Evolutionary conservation across 2,329 filamentous ascomycete genomes (phyloP), one percentile per base, ranked within the genome.

Genomic region (Ciborinia camelliae): DNA sequence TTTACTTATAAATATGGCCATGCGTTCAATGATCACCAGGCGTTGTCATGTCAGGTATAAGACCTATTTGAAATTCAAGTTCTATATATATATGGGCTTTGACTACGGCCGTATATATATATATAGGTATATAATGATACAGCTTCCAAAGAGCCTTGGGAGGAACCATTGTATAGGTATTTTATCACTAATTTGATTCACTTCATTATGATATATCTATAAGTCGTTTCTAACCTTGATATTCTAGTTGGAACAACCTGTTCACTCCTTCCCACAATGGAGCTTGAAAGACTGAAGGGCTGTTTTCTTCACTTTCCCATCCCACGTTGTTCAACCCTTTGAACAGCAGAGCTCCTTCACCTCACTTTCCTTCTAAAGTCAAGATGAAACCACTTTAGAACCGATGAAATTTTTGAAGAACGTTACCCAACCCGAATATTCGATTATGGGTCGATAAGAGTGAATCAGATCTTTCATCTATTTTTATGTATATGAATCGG

Each of bases 1-100:
- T 73, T 66, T 72, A 73, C 65, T 70, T 54, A 39, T 74, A 67
- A 70, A 71, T 61, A 68, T 66, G 55, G 43, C 53, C 59, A 32
- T 41, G 9, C 26, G 30, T 12, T 35, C 18, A 59, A 18, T 37
- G 32, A 28, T 15, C 20, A 30, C 54, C n/a, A 39, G 45, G 45
- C 18, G 39, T 37, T 52, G 18, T 39, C n/a, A 7, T 51, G 43
- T 37, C 8, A 52, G 45, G 58, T 61, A 52, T 51, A 35, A 52
- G 23, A 28, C 32, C 30, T 20, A 59, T 47, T 23, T 32, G 15
- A 30, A 10, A 20, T 43, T 30, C 23, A 41, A 6, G 6, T 35
- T 26, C 8, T 35, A 18, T 35, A 35, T 26, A 26, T 47, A n/a
- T n/a, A n/a, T n/a, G n/a, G n/a, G n/a, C n/a, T n/a, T n/a, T n/a